Percentiles rank a stretch among this genome's conserved stretches.
Conservation (phyloP, 805 yeast genomes). For the Saccharomycopsis selenospora region DNA sequence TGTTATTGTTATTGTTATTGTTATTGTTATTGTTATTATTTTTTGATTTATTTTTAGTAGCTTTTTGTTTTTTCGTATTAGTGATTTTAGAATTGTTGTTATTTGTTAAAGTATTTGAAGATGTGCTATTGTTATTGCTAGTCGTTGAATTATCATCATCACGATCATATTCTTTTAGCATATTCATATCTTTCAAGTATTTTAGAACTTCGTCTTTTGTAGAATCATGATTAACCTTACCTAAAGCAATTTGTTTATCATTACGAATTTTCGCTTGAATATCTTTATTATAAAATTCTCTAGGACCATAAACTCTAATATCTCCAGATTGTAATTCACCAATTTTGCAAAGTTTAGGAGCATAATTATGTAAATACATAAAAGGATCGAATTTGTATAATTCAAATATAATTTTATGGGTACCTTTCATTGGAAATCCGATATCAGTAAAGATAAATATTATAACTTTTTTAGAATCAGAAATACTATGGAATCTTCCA, state of each 20-base stretch:
- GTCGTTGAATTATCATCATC: too few relatives aligned
- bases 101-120: too few relatives aligned
- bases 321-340: slow-evolving; percentile 8
- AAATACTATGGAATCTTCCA: neutral
- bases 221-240: neutral
- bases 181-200: neutral
- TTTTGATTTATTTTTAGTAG: too few relatives aligned
- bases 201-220: neutral
- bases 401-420: neutral
- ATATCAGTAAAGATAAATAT: neutral
- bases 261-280: slow-evolving; percentile 10
- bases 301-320: slow-evolving; percentile 17
- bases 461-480: neutral
- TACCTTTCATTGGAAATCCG: neutral
- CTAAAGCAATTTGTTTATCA: slow-evolving; percentile 3
- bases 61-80: too few relatives aligned
- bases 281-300: slow-evolving; percentile 18
- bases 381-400: slow-evolving; percentile 3
- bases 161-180: neutral
- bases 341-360: slow-evolving; percentile 10
- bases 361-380: neutral
- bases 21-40: too few relatives aligned
- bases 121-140: too few relatives aligned
- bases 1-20: too few relatives aligned
- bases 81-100: too few relatives aligned